Evolutionary conservation across 805 yeast species (phyloP).

Genomic region (Candida maltosa): DNA sequence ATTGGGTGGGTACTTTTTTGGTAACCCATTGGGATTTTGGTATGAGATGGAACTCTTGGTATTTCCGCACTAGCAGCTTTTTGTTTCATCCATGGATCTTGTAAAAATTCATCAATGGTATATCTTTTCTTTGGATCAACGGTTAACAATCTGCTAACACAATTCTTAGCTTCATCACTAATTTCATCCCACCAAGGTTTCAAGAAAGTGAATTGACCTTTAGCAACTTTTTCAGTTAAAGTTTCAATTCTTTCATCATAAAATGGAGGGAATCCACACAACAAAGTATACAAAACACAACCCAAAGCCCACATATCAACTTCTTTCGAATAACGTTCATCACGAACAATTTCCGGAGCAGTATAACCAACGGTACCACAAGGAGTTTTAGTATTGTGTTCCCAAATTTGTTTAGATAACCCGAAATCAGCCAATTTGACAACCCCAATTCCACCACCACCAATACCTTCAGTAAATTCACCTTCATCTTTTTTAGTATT

Average conservation of each 20-base stretch:
- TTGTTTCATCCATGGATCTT: constrained; percentile 69
- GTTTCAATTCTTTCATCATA: constrained; percentile 78
- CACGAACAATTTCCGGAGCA: constrained; percentile 96
- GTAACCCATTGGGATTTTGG: constrained; percentile 1
- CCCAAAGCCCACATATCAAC: constrained; percentile 99
- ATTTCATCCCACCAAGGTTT: constrained; percentile 92
- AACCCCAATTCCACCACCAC: constrained; percentile 89
- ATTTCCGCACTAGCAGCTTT: constrained; percentile 11
- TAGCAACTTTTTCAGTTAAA: constrained; percentile 75
- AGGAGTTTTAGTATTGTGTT: constrained; percentile 88
- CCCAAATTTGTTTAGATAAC: constrained; percentile 84
- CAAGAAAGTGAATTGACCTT: constrained; percentile 71
- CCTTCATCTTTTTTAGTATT: constrained; percentile 83
- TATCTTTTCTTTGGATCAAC: constrained; percentile 69
- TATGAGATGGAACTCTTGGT: constrained; percentile 1
- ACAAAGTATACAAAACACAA: constrained; percentile 86
- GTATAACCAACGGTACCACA: constrained; percentile 99
- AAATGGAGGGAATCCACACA: constrained; percentile 98
- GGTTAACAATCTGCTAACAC: constrained; percentile 64
- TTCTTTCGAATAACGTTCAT: constrained; percentile 85
- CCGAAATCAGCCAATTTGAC: constrained; percentile 97
- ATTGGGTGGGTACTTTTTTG: constrained; percentile 20
- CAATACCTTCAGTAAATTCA: constrained; percentile 69
- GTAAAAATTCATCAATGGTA: constrained; percentile 66
- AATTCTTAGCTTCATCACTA: constrained; percentile 61